These are phyloP conservation scores for Haplosporangium sp. DNA, from an alignment of 371 early-diverging fungal species.

Conservation along the genomic window DNA sequence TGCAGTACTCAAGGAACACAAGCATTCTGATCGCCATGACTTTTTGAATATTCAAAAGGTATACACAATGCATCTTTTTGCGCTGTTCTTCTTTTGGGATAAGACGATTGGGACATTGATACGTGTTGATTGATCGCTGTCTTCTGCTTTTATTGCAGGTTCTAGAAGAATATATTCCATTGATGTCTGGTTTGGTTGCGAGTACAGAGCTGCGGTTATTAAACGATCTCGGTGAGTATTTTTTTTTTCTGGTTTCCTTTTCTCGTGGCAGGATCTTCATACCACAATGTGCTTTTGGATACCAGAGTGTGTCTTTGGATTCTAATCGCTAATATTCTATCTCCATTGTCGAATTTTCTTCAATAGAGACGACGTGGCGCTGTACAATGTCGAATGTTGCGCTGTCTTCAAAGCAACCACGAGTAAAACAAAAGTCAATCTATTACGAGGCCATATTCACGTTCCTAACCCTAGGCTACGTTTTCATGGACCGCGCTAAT, in stretches of 20 bases:
- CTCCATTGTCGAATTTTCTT: neutral
- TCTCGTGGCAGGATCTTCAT: too few relatives aligned
- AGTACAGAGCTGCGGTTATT: constrained; percentile 57
- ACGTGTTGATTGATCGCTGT: neutral
- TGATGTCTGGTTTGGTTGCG: constrained; percentile 63
- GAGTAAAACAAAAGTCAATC: constrained; percentile 63
- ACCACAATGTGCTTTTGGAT: too few relatives aligned
- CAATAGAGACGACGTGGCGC: constrained; percentile 72
- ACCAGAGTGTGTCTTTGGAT: too few relatives aligned
- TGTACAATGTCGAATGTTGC: constrained; percentile 67
- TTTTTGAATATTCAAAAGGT: constrained; percentile 63
- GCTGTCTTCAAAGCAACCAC: constrained; percentile 67
- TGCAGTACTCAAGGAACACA: constrained; percentile 66
- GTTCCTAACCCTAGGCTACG: constrained; percentile 62
- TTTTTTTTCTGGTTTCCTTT: neutral
- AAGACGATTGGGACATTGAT: too few relatives aligned
- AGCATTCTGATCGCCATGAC: constrained; percentile 62
- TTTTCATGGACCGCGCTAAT: constrained; percentile 52
- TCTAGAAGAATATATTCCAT: constrained; percentile 72
- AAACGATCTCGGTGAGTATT: constrained; percentile 44
- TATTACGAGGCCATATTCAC: constrained; percentile 72
- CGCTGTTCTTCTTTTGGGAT: neutral
- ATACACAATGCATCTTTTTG: constrained; percentile 6
- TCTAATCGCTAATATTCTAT: too few relatives aligned
- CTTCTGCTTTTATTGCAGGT: constrained; percentile 53